These are phyloP conservation scores for Stygiomarasmius scandens DNA, from an alignment of 1,284 basidiomycete genomes.

Conservation along the genomic window DNA sequence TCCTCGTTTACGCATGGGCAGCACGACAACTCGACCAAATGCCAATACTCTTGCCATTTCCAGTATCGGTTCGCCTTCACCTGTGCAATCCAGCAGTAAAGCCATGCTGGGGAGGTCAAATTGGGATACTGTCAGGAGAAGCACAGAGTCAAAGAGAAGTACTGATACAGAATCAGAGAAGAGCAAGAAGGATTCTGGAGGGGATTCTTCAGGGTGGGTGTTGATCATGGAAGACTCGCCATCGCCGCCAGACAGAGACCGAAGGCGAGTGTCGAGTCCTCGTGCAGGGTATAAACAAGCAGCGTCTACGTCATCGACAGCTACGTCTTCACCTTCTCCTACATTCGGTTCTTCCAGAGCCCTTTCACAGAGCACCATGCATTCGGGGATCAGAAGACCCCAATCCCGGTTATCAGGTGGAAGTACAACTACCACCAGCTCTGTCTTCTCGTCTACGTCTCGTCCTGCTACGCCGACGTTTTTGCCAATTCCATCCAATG, in stretches of 20 bases:
- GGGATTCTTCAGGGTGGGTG: constrained; percentile 77
- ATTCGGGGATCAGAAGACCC: constrained; percentile 55
- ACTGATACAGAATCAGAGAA: constrained; percentile 43
- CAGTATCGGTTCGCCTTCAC: constrained; percentile 31
- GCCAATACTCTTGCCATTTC: constrained; percentile 38
- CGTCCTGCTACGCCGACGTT: constrained; percentile 77
- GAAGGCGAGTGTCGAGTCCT: constrained; percentile 64
- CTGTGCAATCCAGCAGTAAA: constrained; percentile 31
- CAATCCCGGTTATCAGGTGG: constrained; percentile 70
- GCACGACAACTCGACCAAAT: constrained; percentile 56
- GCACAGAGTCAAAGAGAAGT: constrained; percentile 45
- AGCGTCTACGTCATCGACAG: constrained; percentile 34
- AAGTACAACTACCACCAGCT: constrained; percentile 60
- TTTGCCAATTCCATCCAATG: constrained; percentile 62
- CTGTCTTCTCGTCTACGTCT: constrained; percentile 68
- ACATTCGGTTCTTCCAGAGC: constrained; percentile 34
- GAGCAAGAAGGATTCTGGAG: constrained; percentile 39
- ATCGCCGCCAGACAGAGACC: constrained; percentile 58
- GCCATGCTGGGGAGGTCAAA: constrained; percentile 39
- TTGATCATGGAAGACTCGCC: constrained; percentile 82
- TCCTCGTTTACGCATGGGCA: constrained; percentile 77
- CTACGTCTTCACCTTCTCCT: constrained; percentile 38
- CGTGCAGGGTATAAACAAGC: constrained; percentile 41
- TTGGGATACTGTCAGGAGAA: constrained; percentile 42
- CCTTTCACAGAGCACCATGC: constrained; percentile 42